Evolutionary conservation across 2,329 filamentous ascomycete species (phyloP).

Genomic region (Dothideomycetes sp.): DNA sequence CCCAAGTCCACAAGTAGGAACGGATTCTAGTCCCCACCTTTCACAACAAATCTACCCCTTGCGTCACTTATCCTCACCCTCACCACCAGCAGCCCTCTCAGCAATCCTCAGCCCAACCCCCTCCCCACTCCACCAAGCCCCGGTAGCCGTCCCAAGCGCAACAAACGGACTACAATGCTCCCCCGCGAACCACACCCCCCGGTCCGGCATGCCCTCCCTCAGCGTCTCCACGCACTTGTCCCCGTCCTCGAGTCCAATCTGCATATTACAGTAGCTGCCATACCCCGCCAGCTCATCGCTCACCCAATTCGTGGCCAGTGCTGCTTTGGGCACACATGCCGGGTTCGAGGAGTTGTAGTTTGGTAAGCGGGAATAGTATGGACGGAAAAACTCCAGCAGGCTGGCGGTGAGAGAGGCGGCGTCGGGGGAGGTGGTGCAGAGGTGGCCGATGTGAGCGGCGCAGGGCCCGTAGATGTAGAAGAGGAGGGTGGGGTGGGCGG

Average conservation of each 20-base stretch:
- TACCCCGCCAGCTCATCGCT: conserved; percentile 68
- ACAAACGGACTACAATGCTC: conserved; percentile 89
- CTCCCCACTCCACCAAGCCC: conserved; percentile 88
- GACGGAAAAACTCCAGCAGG: conserved; percentile 57
- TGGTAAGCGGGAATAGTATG: conserved; percentile 68
- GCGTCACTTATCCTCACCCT: background rate
- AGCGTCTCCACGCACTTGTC: conserved; percentile 60
- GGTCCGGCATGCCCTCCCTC: conserved; percentile 44
- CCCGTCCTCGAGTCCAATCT: conserved; percentile 57
- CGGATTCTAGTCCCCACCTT: no score
- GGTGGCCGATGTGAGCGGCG: conserved; percentile 41
- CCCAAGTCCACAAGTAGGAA: no score
- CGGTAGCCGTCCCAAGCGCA: conserved; percentile 76
- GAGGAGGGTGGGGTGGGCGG: conserved; percentile 67
- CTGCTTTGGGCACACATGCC: conserved; percentile 50
- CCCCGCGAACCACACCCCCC: conserved; percentile 74
- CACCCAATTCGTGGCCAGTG: conserved; percentile 67
- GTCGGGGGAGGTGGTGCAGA: conserved; percentile 27
- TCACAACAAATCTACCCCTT: no score
- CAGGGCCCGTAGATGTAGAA: conserved; percentile 68
- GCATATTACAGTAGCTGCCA: conserved; percentile 80
- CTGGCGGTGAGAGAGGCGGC: conserved; percentile 42
- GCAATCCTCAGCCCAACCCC: conserved; percentile 55
- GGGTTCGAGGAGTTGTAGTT: conserved; percentile 46
- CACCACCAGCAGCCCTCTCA: background rate